Evolutionary conservation across 129 eudicot genomes (phyloP), one percentile per base, ranked within the genome.

Genomic region (Flaveria brownii): DNA sequence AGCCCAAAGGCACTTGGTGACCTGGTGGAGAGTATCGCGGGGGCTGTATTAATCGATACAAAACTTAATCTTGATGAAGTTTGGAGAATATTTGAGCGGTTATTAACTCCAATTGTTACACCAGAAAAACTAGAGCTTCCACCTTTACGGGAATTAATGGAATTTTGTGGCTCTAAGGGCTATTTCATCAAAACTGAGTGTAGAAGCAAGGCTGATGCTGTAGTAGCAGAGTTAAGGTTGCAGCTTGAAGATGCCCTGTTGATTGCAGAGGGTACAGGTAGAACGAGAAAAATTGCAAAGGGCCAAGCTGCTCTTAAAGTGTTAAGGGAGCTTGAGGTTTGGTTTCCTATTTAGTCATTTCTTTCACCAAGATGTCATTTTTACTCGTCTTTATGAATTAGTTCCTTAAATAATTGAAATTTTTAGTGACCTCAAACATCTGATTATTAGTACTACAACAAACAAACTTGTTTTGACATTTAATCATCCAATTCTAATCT

Each of bases 1-100:
- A 75, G 81, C 62, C 99, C 99, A 5, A 95, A 95, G 97, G 98
- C 85, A 17, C 96, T 95, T 79, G 96, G 99, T 15, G 99, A 95
- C 81, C 33, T 95, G 73, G 77, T 95, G 78, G 99, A 95, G 75
- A 95, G 99, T 82, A 86, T 95, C 15, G 96, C 90, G 0, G 99
- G 97, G 51, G 99, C 97, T 12, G 30, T 95, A 51, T 85, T 95
- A 41, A 82, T 95, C 23, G 99, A 95, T 59, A 79, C 94, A 7
- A 89, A 89, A 62, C 90, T 95, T 12, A 45, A 89, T 68, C 74
- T 95, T 25, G 90, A 87, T 36, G 76, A 87, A 82, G 96, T 95
- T 10, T 95, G 99, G 97, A 85, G 84, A 77, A 74, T 89, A 42
- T 83, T 95, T 43, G 70, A 87, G 73, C 95, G 90, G 0, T 22